Base-by-base conservation (phyloP, 2,329 filamentous ascomycete species). In the Botryotinia narcissicola region DNA sequence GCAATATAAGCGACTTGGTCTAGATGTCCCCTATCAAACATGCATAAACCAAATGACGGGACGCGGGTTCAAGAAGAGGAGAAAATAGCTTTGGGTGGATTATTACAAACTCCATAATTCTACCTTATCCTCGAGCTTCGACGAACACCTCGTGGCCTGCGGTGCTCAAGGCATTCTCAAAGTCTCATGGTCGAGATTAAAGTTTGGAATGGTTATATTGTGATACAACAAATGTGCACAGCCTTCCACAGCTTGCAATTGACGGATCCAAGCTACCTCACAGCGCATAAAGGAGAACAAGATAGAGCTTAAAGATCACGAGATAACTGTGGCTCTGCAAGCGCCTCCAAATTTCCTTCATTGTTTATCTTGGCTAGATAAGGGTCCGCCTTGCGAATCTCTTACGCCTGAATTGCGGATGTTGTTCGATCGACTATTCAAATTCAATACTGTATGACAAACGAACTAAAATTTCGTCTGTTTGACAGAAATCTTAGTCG, bases 301-400 rank as follows among this genome's bases (percentile, higher is more conserved):
- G 16, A 14, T 68, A 54, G 64, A 68, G 32, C 54, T 68, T 14
- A 40, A 40, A 48, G 32, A 54, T 40, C 64, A 54, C 25, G 46
- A 67, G 46, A 54, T 29, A 40, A 54, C 40, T 54, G 46, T 67
- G 64, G 64, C 46, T 67, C 37, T 9, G 46, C 64, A 54, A 37
- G 35, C 46, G 46, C 64, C 32, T 29, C 64, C 35, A 44, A 54
- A 40, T 54, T 57, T 57, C 22, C 9, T 32, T 20, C 44, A 51
- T 40, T 40, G n/a, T 51, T 40, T n/a, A 54, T 37, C 40, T 67
- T 40, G 44, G 64, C 64, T 25, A 40, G 22, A 67, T 54, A 16
- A 54, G 22, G 32, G 46, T 18, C 22, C 35, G 32, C 22, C 29
- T 51, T 25, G 32, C 63, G 44, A 37, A 22, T 8, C 14, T 66